These are phyloP conservation scores for Eucommia ulmoides DNA, from an alignment of 257 asterid genomes.

Conservation along the genomic window DNA sequence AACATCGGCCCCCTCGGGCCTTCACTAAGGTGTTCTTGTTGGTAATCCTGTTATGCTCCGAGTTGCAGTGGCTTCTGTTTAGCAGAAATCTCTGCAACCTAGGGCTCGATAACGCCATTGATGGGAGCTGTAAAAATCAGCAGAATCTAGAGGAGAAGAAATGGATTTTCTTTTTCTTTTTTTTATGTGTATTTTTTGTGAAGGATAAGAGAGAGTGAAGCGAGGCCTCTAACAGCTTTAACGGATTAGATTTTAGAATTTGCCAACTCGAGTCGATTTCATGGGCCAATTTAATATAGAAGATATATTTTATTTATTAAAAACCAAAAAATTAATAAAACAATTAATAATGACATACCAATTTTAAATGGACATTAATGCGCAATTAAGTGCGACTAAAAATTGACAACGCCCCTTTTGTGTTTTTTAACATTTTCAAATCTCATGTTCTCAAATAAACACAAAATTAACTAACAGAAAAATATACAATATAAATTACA, in stretches of 20 bases:
- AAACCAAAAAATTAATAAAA: no score
- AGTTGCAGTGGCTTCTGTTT: conserved; percentile 35
- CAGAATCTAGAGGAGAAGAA: neutral
- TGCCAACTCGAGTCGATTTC: no score
- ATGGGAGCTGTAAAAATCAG: conserved; percentile 2
- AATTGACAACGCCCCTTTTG: no score
- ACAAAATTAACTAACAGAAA: no score
- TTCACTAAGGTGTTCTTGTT: conserved; percentile 21
- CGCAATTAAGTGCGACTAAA: no score
- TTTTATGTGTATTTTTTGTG: conserved; percentile 20
- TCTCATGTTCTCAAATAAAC: no score
- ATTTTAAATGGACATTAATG: no score
- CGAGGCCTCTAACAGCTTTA: conserved; percentile 40
- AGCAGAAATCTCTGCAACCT: conserved; percentile 43
- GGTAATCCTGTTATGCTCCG: conserved; percentile 15
- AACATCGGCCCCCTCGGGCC: conserved; percentile 30
- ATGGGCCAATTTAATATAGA: no score
- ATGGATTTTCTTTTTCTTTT: conserved; percentile 1
- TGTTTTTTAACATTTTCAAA: no score
- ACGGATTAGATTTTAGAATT: conserved; percentile 56
- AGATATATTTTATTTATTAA: no score
- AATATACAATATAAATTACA: no score
- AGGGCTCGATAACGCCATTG: conserved; percentile 57
- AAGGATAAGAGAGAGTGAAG: conserved; percentile 31
- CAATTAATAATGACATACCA: no score